Base-by-base conservation (phyloP, 177 flowering plant genomes). In the Vitis hybrid region DNA sequence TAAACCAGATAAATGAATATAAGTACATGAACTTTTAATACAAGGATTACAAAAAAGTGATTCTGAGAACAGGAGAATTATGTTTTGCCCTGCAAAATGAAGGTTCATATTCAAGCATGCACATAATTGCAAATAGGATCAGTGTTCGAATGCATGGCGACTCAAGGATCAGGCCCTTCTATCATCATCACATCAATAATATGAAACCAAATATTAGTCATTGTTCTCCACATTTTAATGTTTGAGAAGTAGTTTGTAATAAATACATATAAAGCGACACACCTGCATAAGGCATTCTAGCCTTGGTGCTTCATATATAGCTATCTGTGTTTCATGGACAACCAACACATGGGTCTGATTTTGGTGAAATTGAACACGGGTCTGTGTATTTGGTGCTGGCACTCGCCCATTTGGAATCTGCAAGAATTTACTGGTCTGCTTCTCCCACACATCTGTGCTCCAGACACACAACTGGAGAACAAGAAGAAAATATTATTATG, bases 381-480 rank as follows among this genome's bases (percentile, higher is more conserved):
- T 96, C 67, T 93, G 92, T 60, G 91, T 84, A 70, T 81, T 83
- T 61, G 89, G 76, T 58, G 86, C 72, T 26, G 86, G 65, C 4
- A 77, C 73, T 65, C 91, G 81, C 0, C 97, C 97, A 59, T 68
- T 51, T 7, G 97, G 97, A 71, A 87, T 77, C 78, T 88, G 97
- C 83, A 95, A 76, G 61, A 74, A 75, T 65, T 81, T 89, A 66
- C 77, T 84, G 11, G 82, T 71, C 68, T 83, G 90, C 83, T 81
- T 96, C 71, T 90, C 98, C 98, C 99, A 96, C 67, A 79, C 89
- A 81, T 92, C 98, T 5, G 85, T 86, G 75, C 87, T 89, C 99
- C 98, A 96, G 62, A 94, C 86, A 74, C 97, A 92, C 11, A 96
- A 75, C 99, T 92, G 85, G 18, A 70, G 60, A 66, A 39, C 48